phyloP scores from a whole-genome alignment of 805 yeast genomes.

The Kazachstania psychrophila region DNA sequence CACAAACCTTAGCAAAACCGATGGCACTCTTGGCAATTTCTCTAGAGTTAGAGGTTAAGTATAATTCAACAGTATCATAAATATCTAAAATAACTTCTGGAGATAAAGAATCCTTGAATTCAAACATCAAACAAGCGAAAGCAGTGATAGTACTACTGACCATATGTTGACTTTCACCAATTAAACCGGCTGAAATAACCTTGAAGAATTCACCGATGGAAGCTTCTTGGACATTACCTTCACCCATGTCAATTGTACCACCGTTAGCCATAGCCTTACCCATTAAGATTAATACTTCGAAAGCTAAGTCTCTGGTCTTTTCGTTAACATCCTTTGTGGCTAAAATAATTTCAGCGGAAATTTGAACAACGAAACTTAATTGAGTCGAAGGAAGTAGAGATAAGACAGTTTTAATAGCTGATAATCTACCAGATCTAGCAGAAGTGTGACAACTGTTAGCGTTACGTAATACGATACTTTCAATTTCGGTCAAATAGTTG shows the following conservation, averaged over 20 bases:
- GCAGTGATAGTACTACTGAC: conserved; percentile 94
- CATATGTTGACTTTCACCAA: conserved; percentile 91
- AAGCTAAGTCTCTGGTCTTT: conserved; percentile 77
- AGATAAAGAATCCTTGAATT: conserved; percentile 62
- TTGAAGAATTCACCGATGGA: conserved; percentile 76
- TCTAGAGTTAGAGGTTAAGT: conserved; percentile 79
- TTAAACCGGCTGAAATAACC: conserved; percentile 92
- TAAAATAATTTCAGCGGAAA: conserved; percentile 79
- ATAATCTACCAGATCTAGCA: conserved; percentile 72
- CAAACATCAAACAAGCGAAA: conserved; percentile 75
- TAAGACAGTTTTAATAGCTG: conserved; percentile 54
- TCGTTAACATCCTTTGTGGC: conserved; percentile 90
- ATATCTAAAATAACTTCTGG: conserved; percentile 59
- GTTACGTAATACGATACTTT: conserved; percentile 49
- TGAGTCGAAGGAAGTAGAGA: conserved; percentile 54
- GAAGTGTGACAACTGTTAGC: conserved; percentile 52
- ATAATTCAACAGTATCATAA: conserved; percentile 77
- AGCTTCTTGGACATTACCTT: conserved; percentile 33
- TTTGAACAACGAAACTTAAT: conserved; percentile 68
- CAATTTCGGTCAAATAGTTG: conserved; percentile 48
- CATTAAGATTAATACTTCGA: conserved; percentile 65
- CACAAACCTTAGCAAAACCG: conserved; percentile 88
- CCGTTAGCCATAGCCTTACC: conserved; percentile 61
- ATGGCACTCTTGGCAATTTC: conserved; percentile 92
- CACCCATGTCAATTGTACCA: conserved; percentile 54